These are phyloP conservation scores for Pseudopithomyces chartarum DNA, from an alignment of 2,329 filamentous ascomycete species.

Conservation along the genomic window DNA sequence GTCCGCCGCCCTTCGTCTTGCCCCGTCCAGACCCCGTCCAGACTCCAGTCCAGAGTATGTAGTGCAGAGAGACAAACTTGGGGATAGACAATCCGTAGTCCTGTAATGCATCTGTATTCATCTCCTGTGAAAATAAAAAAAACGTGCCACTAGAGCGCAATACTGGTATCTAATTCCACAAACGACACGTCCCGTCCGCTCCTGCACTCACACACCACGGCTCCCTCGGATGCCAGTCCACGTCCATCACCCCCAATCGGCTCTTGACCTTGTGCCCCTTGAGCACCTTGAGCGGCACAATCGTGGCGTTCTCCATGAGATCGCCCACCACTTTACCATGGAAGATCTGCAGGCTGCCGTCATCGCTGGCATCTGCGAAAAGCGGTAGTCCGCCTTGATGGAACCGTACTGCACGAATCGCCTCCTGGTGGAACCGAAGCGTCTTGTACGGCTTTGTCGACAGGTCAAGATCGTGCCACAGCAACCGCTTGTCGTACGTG, in stretches of 20 bases:
- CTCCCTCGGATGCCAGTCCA: constrained; percentile 94
- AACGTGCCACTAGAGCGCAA: background rate
- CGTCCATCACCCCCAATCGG: constrained; percentile 86
- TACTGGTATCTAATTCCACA: constrained; percentile 69
- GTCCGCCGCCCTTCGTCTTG: background rate
- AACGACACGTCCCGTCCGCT: constrained; percentile 86
- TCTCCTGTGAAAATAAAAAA: background rate
- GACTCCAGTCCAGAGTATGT: too few relatives aligned
- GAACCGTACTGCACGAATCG: constrained; percentile 86
- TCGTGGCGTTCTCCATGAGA: constrained; percentile 93
- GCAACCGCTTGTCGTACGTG: constrained; percentile 88
- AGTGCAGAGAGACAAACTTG: too few relatives aligned
- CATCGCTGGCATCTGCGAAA: constrained; percentile 94
- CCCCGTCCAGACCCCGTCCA: too few relatives aligned
- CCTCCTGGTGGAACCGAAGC: constrained; percentile 89
- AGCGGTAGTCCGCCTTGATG: constrained; percentile 79
- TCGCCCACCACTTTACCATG: constrained; percentile 95
- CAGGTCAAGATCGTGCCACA: constrained; percentile 97
- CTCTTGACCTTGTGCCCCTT: constrained; percentile 86
- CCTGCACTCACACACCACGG: constrained; percentile 95
- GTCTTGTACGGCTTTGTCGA: constrained; percentile 93
- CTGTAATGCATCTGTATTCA: background rate
- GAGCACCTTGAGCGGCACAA: constrained; percentile 94
- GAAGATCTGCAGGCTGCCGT: constrained; percentile 94
- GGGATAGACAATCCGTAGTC: too few relatives aligned